These are phyloP conservation scores for Sporothrix globosa DNA, from an alignment of 2,329 filamentous ascomycete genomes.

Conservation along the genomic window DNA sequence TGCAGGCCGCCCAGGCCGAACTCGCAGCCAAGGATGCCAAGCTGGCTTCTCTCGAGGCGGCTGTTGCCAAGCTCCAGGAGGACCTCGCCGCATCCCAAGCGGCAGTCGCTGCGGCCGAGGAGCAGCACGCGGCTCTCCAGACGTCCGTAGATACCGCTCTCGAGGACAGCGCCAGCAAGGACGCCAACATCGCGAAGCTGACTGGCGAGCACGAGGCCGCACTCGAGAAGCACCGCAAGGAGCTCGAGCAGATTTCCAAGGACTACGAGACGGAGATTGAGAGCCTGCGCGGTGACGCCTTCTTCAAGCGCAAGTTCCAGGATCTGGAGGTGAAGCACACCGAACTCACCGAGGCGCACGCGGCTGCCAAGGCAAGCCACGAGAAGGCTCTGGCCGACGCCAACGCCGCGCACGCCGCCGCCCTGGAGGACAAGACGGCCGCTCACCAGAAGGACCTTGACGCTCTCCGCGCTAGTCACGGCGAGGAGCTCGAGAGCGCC, in stretches of 20 bases:
- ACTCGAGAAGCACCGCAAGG: conserved; percentile 57
- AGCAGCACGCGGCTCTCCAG: conserved; percentile 36
- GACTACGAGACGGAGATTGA: conserved; percentile 69
- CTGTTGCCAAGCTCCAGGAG: conserved; percentile 45
- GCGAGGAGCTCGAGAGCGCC: conserved; percentile 61
- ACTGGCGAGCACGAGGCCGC: conserved; percentile 52
- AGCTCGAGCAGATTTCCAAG: conserved; percentile 61
- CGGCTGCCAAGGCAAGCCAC: conserved; percentile 46
- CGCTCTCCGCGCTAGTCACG: conserved; percentile 59
- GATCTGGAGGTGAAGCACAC: conserved; percentile 62
- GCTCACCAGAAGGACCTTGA: conserved; percentile 60
- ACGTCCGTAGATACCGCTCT: conserved; percentile 43
- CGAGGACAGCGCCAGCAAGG: conserved; percentile 56
- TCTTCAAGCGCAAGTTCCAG: conserved; percentile 66
- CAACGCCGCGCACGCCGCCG: conserved; percentile 51
- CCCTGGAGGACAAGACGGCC: conserved; percentile 55
- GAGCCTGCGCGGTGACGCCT: conserved; percentile 63
- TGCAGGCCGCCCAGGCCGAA: conserved; percentile 53
- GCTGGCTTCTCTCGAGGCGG: conserved; percentile 49
- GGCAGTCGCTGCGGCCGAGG: conserved; percentile 49
- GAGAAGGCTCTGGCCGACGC: conserved; percentile 49
- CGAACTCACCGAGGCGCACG: conserved; percentile 45
- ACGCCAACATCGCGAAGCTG: conserved; percentile 54
- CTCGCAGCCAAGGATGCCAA: conserved; percentile 50
- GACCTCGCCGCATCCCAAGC: conserved; percentile 46